Base-by-base conservation (phyloP, 2,329 filamentous ascomycete genomes). In the Albifimbria verrucaria region DNA sequence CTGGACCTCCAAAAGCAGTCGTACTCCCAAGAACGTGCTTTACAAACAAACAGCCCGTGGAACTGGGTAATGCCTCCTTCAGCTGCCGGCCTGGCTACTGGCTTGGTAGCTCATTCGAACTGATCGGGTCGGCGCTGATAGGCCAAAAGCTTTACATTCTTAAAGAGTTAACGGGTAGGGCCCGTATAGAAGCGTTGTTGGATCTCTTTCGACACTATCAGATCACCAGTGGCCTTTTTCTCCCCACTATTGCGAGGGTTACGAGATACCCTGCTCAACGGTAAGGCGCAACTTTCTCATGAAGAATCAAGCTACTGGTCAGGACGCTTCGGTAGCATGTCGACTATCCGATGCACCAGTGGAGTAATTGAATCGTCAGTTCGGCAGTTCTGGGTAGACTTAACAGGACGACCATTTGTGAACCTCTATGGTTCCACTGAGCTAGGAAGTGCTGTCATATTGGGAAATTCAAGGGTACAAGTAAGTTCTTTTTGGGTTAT, bases 1-100 rank as follows among this genome's bases (percentile, higher is more conserved):
- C 88, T 0, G 88, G 88, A 21, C 79, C 85, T 62, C 88, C 88
- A 48, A 92, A 92, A 71, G 88, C 88, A 54, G 89, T 91, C 2
- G 79, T 90, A 20, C 73, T 96, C 57, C 58, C 57, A 2, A 42
- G 54, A 17, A 39, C 39, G 15, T 57, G 48, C 44, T 46, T 54
- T 18, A 36, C 39, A 2, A 49, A 48, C 17, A 20, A 32, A 2
- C 46, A 45, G 0, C 39, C 52, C 7, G 53, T 49, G 2, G 24
- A 49, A 5, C 41, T 52, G 17, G 52, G 50, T 9, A 48, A 47
- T 36, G 51, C 52, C 11, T 48, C 52, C 7, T 20, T 62, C 36
- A 53, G 49, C 42, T 59, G 51, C 44, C 58, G 59, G 3, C 57
- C 60, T 3, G 48, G 53, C 3, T 55, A 61, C 36, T 62, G 60